Base-by-base conservation (phyloP, 1,284 basidiomycete species). In the Macrocybe sp. region DNA sequence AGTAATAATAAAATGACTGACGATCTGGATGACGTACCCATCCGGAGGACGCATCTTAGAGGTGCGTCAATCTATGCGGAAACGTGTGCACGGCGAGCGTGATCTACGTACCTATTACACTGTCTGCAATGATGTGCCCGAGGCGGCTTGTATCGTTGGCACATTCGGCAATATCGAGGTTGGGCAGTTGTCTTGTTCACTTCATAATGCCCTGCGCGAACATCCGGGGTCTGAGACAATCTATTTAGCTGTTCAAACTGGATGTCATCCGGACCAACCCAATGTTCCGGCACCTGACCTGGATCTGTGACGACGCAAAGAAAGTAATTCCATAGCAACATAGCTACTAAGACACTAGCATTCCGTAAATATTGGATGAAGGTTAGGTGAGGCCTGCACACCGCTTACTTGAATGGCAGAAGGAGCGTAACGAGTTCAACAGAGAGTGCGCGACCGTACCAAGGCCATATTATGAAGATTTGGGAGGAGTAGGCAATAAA, bases 401-500 rank as follows among this genome's bases (percentile, higher is more conserved):
- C 7, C 28, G 68, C 88, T 59, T 62, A 92, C 90, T 97, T 96
- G 85, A 97, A 96, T 1, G 93, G 92, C 1, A 82, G 57, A 7
- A 97, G 76, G 5, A 95, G 73, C 32, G 67, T 69, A 34, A 92
- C 57, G 29, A 96, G 79, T 51, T 90, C 83, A 16, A 86, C 65
- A 6, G 88, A 86, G 51, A 88, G 55, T 43, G 66, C 82, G 33
- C 76, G 64, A 39, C 89, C 87, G 59, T 93, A 93, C 89, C 89
- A 94, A 36, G 92, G 92, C 87, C 89, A 91, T 64, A 95, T 82
- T 54, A 97, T 74, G 65, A 89, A 94, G 60, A 94, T 78, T 65
- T 97, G 94, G 2, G 87, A 81, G 9, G 88, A 85, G 64, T 92
- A 92, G 1, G 89, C 79, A 57, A 97, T 92, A 67, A 96, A 97